phyloP scores from a whole-genome alignment of 169 alveolate species.

The Cryptosporidium ryanae region DNA sequence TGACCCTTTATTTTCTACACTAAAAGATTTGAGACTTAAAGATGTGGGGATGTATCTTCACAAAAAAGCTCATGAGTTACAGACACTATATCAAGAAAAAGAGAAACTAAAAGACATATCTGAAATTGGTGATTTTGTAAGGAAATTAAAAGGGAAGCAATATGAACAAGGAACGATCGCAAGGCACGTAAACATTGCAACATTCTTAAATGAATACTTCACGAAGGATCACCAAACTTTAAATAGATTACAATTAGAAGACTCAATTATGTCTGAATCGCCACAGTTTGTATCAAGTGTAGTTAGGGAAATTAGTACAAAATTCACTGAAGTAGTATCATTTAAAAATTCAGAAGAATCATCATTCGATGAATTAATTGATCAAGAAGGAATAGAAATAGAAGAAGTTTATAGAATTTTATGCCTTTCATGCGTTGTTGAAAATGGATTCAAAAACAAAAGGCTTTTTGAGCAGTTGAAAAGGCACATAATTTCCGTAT shows the following conservation, averaged over 20 bases:
- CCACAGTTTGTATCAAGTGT: conserved; percentile 27
- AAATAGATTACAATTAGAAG: conserved; percentile 85
- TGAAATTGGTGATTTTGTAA: conserved; percentile 87
- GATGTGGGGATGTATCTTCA: conserved; percentile 87
- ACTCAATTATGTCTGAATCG: conserved; percentile 77
- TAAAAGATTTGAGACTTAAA: conserved; percentile 83
- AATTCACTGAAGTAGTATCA: conserved; percentile 33
- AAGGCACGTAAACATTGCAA: conserved; percentile 88
- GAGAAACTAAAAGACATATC: conserved; percentile 85
- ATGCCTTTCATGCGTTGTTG: conserved; percentile 77
- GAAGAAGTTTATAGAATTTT: conserved; percentile 78
- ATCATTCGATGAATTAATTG: conserved; percentile 73
- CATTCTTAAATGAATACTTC: conserved; percentile 80
- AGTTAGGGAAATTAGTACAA: conserved; percentile 49
- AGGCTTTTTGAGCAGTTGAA: conserved; percentile 57
- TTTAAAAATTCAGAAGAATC: conserved; percentile 19
- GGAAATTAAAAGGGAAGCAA: conserved; percentile 86
- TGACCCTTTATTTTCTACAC: conserved; percentile 81
- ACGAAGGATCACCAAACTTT: conserved; percentile 81
- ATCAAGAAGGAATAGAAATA: conserved; percentile 72
- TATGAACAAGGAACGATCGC: conserved; percentile 89
- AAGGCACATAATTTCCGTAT: conserved; percentile 69
- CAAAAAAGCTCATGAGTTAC: conserved; percentile 86
- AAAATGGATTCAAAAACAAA: conserved; percentile 76
- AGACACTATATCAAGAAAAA: conserved; percentile 86